A percentile compares a stretch with the other conserved stretches of the same genome.
Conservation (phyloP, 345 rosid genomes). For the Arabidopsis thaliana region TAIR10.1 NC_003070.9:20520001-20520500, state of each 20-base stretch:
- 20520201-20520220: constrained; percentile 6
- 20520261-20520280: constrained; percentile 8
- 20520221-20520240: constrained; percentile 21
- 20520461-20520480: too few species aligned
- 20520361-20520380: too few species aligned
- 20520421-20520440: too few species aligned
- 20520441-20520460: too few species aligned
- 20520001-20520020: background rate
- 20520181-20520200: background rate
- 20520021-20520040: background rate
- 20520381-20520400: too few species aligned
- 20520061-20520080: constrained; percentile 29
- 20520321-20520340: background rate
- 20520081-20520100: constrained; percentile 18
- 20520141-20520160: constrained; percentile 20
- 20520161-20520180: constrained; percentile 18
- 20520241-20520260: constrained; percentile 5
- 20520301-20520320: constrained; percentile 13
- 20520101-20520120: constrained; percentile 23
- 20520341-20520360: too few species aligned
- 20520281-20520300: constrained; percentile 2
- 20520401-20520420: too few species aligned
- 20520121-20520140: constrained; percentile 5
- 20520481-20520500: too few species aligned
- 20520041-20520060: background rate